These are phyloP conservation scores for Nicotiana tabacum DNA, from an alignment of 257 asterid species.

Conservation along the genomic window DNA sequence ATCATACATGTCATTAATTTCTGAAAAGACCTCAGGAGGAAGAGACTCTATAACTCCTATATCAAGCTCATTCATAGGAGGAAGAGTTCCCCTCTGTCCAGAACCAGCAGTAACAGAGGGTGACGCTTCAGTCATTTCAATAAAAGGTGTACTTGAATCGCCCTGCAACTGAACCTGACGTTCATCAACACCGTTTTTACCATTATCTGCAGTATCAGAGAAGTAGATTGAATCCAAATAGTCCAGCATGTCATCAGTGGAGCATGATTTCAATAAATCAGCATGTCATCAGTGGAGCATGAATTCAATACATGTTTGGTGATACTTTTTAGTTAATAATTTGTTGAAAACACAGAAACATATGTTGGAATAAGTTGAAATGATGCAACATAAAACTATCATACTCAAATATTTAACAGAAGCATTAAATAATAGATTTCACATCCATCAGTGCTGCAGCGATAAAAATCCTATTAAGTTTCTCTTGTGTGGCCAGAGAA, in stretches of 20 bases:
- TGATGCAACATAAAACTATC: not conserved
- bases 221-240: conserved; percentile 2
- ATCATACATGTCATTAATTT: conserved; percentile 73
- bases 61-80: conserved; percentile 81
- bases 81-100: conserved; percentile 43
- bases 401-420: not conserved
- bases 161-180: conserved; percentile 23
- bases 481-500: not conserved
- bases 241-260: not conserved
- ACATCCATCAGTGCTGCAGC: not conserved
- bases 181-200: conserved; percentile 20
- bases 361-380: not conserved
- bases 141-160: conserved; percentile 26
- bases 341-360: not conserved
- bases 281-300: not conserved
- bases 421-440: not conserved
- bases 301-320: not conserved
- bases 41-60: conserved; percentile 76
- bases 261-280: not conserved
- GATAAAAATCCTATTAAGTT: not conserved
- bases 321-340: not conserved
- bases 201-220: conserved; percentile 29
- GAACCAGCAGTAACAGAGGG: conserved; percentile 40
- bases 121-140: conserved; percentile 26
- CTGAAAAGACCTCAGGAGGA: conserved; percentile 83